Evolutionary conservation across 2,329 filamentous ascomycete genomes (phyloP), one percentile per base, ranked within the genome.

Genomic region (Moelleriella libera): DNA sequence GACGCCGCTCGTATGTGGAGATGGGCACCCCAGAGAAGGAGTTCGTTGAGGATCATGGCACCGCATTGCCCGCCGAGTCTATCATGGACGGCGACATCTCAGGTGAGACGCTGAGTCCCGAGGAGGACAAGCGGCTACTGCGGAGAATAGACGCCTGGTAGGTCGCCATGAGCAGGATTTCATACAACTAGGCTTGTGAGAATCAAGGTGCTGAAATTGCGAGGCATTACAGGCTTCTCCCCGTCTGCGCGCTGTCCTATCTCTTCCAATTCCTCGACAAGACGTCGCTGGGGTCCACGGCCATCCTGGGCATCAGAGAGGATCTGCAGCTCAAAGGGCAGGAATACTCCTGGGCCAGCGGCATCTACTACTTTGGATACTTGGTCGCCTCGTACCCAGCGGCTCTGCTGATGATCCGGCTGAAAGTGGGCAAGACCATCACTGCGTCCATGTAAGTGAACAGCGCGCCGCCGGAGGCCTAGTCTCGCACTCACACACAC

Each of bases 221-320:
- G 32, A 37, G 12, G 12, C 32, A 37, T 8, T 8, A 37, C 32
- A 70, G 69, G 60, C 52, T 78, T 31, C 69, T 81, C 59, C 78
- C 69, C 4, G 50, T 70, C 49, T 68, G 72, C 65, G 75, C 62
- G 48, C 67, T 53, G 54, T 74, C 67, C 1, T 81, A 81, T 54
- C 69, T 74, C n/a, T 61, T 80, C 5, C 77, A 81, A 50, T 81
- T 74, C 52, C 64, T 78, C 2, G 78, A 82, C 61, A 81, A 82
- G 57, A 74, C 72, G 0, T 71, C 70, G 0, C 60, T 79, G 1
- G 68, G 63, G n/a, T 74, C 73, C 55, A 69, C 71, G 0, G 68
- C 69, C 39, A 63, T 75, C 51, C 68, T 75, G 66, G 69, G 71
- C 1, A 57, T 76, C 5, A 63, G 62, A 34, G 54, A 64, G 5